Evolutionary conservation across 208 protist genomes (phyloP).

Genomic region (Trypanosoma melophagium): DNA sequence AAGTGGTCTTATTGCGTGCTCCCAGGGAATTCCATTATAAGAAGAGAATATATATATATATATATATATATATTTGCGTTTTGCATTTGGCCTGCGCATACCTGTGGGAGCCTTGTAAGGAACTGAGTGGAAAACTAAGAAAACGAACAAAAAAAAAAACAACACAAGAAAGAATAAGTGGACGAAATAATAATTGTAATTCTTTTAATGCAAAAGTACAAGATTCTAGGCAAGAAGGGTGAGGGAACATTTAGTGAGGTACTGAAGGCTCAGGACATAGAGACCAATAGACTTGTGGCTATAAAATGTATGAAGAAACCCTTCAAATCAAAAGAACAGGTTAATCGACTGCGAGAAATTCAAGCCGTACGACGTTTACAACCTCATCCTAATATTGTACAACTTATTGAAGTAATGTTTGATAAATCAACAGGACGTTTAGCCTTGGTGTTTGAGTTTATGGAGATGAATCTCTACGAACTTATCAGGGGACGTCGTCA

Average conservation of each 20-base stretch:
- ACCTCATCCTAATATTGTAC: conserved; percentile 95
- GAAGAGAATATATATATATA: no score
- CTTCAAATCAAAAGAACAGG: conserved; percentile 92
- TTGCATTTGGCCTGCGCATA: no score
- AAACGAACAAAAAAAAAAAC: not conserved
- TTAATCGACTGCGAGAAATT: conserved; percentile 97
- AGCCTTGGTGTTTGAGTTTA: conserved; percentile 97
- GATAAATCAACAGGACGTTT: conserved; percentile 89
- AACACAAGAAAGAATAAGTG: not conserved
- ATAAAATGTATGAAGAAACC: conserved; percentile 98
- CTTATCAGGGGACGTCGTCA: conserved; percentile 91
- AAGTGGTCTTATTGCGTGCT: no score
- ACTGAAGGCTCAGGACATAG: conserved; percentile 92
- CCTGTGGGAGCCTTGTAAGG: no score
- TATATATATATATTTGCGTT: no score
- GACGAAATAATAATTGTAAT: conserved; percentile 1
- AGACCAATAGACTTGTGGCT: conserved; percentile 90
- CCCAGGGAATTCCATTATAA: no score
- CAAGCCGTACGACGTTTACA: conserved; percentile 91
- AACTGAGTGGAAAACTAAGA: not conserved
- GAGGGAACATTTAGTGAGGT: conserved; percentile 98
- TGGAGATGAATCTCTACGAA: conserved; percentile 98
- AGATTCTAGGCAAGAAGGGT: conserved; percentile 95
- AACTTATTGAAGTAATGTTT: conserved; percentile 95
- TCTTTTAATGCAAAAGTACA: conserved; percentile 90